These are phyloP conservation scores for Cynara cardunculus DNA, from an alignment of 129 eudicot genomes.

Conservation along the genomic window DNA sequence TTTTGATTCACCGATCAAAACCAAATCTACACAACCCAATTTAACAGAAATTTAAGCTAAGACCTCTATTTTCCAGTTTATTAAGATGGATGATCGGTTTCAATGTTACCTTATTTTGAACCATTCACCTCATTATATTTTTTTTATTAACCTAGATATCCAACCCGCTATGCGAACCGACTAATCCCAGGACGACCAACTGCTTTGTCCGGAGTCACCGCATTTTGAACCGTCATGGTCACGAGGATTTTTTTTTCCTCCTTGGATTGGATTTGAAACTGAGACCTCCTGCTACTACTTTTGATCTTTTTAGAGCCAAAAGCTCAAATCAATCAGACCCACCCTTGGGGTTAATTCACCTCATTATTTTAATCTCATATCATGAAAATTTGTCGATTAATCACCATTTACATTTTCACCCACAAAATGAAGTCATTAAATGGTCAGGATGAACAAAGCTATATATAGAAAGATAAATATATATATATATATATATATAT, in stretches of 20 bases:
- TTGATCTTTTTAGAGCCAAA: no score
- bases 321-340: no score
- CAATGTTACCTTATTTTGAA: not conserved
- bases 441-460: not conserved
- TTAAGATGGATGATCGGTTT: not conserved
- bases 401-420: not conserved
- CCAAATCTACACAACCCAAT: not conserved
- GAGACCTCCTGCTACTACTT: no score
- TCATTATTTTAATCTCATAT: not conserved
- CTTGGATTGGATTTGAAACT: no score
- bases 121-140: not conserved
- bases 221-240: no score
- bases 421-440: not conserved
- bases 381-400: not conserved
- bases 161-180: no score
- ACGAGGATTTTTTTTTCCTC: no score
- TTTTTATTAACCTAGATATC: no score
- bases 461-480: not conserved
- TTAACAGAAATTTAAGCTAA: not conserved
- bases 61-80: not conserved
- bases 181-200: no score
- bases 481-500: no score
- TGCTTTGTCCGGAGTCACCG: no score
- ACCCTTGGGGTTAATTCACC: no score
- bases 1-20: not conserved